Evolutionary conservation across 768 basidiomycete genomes (phyloP), one percentile per base, ranked within the genome.

Genomic region (Galerina marginata): DNA sequence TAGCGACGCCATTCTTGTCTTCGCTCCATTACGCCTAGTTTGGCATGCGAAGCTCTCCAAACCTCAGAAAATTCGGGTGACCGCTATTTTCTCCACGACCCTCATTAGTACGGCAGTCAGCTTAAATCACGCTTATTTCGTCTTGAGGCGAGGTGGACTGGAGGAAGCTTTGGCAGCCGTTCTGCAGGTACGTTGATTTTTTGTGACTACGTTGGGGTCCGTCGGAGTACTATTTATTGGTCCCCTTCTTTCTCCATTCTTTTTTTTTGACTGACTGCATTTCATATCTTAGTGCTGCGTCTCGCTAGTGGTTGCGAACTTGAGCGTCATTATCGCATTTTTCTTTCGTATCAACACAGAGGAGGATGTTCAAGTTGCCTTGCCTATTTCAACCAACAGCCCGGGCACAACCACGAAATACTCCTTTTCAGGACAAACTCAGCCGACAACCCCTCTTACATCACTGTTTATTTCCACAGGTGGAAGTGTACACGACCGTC

Each of bases 41-140:
- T 75, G 75, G 69, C 69, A 70, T 12, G 71, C 79, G 25, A 75
- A 70, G 15, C 70, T 74, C 12, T 65, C 65, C 2, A 55, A 64
- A 25, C 50, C 75, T 0, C 77, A 78, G 12, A 71, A 75, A 9
- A 74, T 77, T 26, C 75, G 75, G 9, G 65, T 79, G 44, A 67
- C 79, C 59, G 64, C 82, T 36, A 75, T 82, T 40, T 81, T 83
- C 67, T 80, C 80, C 9, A 68, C 81, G 15, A 77, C 76, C 23
- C 73, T 80, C 51, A 63, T 76, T 46, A 78, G 75, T 10, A 77
- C 74, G 20, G 67, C 74, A 14, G 69, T 77, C 50, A 76, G 74
- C 52, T 66, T 73, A 9, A 72, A 77, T 9, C 81, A 79, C 33
- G 75, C 75, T 0, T 66, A 72, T 52, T 68, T 73, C 59, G 67